Evolutionary conservation across 106 monocot genomes (phyloP).

Genomic region (Dendrobium catenatum): DNA sequence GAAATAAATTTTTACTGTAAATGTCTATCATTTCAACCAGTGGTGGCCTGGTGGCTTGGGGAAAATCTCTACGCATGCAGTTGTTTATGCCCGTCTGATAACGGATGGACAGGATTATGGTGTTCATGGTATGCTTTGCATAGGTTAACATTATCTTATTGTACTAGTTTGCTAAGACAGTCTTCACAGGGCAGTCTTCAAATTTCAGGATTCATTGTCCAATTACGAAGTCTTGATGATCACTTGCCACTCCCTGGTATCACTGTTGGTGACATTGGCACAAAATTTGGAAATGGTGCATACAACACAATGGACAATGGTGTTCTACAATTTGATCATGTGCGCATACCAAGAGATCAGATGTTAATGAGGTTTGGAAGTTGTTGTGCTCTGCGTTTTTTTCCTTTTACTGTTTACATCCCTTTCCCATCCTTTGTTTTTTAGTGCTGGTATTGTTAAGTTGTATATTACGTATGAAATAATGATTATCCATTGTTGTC

Average conservation of each 20-base stretch:
- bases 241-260: conserved; percentile 91
- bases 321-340: conserved; percentile 82
- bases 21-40: conserved; percentile 25
- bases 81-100: conserved; percentile 83
- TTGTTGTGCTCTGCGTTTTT: conserved; percentile 7
- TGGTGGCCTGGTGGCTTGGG: conserved; percentile 99
- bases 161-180: conserved; percentile 3
- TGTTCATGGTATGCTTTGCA: conserved; percentile 59
- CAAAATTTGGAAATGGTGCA: conserved; percentile 94
- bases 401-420: conserved; percentile 1
- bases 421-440: background rate
- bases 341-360: conserved; percentile 90
- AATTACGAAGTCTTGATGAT: conserved; percentile 90
- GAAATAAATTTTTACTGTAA: background rate
- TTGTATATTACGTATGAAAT: background rate
- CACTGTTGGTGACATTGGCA: conserved; percentile 89
- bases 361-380: conserved; percentile 84
- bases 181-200: background rate
- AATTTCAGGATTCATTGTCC: conserved; percentile 87
- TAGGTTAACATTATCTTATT: background rate
- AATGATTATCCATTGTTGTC: background rate
- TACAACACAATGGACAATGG: conserved; percentile 99
- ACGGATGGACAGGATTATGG: conserved; percentile 78
- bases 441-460: background rate
- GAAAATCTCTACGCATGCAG: conserved; percentile 87